Conservation (phyloP, 75 land plant species). For the Pinus albicaulis region DNA sequence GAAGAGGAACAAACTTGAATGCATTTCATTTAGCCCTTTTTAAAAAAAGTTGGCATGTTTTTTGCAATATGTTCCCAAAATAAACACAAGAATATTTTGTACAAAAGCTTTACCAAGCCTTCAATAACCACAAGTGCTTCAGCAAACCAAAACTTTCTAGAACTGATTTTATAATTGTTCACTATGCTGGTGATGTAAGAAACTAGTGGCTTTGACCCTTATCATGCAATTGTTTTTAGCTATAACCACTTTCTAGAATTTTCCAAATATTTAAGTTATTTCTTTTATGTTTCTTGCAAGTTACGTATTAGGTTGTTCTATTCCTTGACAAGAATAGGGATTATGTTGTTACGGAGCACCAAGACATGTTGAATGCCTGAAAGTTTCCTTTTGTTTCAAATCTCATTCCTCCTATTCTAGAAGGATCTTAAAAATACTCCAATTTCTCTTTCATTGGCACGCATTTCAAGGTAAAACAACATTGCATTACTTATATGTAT, state of each 20-base stretch:
- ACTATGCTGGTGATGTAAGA: conserved; percentile 94
- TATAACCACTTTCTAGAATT: not conserved
- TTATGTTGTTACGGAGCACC: conserved; percentile 98
- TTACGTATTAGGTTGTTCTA: conserved; percentile 80
- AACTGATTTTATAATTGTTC: conserved; percentile 82
- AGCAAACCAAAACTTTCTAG: conserved; percentile 90
- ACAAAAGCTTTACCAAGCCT: conserved; percentile 86
- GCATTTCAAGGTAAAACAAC: conserved; percentile 76
- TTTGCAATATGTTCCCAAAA: conserved; percentile 94
- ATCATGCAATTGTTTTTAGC: not conserved
- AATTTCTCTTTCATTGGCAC: conserved; percentile 97
- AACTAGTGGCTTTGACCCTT: conserved; percentile 5
- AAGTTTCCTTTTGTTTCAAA: conserved; percentile 81
- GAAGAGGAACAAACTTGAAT: not conserved
- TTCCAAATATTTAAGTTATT: not conserved
- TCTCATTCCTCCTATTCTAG: conserved; percentile 67
- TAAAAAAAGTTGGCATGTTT: not conserved
- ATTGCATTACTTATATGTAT: not conserved
- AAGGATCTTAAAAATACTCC: conserved; percentile 81
- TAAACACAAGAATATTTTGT: conserved; percentile 96
- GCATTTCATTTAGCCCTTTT: too few species aligned
- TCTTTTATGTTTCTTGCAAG: conserved; percentile 36
- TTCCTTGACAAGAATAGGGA: conserved; percentile 97
- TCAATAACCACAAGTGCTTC: conserved; percentile 71
- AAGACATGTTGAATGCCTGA: conserved; percentile 77